Percentiles rank a stretch among this genome's conserved stretches.
phyloP scores from a whole-genome alignment of 352 stramenopile genomes.

The Globisporangium splendens region DNA sequence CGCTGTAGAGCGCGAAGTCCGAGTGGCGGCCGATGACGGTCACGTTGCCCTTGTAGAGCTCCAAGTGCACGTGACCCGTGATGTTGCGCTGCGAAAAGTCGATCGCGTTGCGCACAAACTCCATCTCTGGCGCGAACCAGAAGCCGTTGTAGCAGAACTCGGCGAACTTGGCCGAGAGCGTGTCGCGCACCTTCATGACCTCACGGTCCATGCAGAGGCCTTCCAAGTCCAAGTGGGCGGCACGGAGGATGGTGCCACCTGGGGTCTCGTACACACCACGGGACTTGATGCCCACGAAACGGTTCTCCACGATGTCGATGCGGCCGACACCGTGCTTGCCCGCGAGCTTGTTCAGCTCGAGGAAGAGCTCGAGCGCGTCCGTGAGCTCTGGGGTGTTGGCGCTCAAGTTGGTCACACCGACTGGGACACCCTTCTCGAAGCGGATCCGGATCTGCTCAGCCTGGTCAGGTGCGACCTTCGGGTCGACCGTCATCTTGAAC shows the following conservation, averaged over 20 bases:
- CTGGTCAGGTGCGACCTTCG: slow-evolving; percentile 91
- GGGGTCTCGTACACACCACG: slow-evolving; percentile 99
- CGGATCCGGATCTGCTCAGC: slow-evolving; percentile 91
- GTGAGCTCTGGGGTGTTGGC: slow-evolving; percentile 83
- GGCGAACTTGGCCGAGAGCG: slow-evolving; percentile 93
- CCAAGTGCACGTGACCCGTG: slow-evolving; percentile 91
- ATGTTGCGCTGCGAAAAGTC: slow-evolving; percentile 95
- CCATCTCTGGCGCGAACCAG: slow-evolving; percentile 99
- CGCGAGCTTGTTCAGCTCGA: slow-evolving; percentile 96
- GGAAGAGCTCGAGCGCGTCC: slow-evolving; percentile 94
- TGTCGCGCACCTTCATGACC: slow-evolving; percentile 93
- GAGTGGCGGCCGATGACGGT: slow-evolving; percentile 91
- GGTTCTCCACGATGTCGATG: slow-evolving; percentile 99
- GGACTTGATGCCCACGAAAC: slow-evolving; percentile 99
- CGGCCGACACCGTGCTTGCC: slow-evolving; percentile 96
- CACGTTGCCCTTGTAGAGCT: slow-evolving; percentile 98
- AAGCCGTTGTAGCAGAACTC: slow-evolving; percentile 99
- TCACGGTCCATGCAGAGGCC: slow-evolving; percentile 97
- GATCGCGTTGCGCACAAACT: slow-evolving; percentile 95
- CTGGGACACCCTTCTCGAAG: slow-evolving; percentile 94
- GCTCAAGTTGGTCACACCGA: slow-evolving; percentile 90
- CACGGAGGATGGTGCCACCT: slow-evolving; percentile 90
- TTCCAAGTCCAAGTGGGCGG: slow-evolving; percentile 91
- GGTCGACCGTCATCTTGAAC: slow-evolving; percentile 98
- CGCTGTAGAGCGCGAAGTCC: slow-evolving; percentile 95